phyloP scores from a whole-genome alignment of 164 flowering plant species.

The Aristolochia fimbriata region DNA sequence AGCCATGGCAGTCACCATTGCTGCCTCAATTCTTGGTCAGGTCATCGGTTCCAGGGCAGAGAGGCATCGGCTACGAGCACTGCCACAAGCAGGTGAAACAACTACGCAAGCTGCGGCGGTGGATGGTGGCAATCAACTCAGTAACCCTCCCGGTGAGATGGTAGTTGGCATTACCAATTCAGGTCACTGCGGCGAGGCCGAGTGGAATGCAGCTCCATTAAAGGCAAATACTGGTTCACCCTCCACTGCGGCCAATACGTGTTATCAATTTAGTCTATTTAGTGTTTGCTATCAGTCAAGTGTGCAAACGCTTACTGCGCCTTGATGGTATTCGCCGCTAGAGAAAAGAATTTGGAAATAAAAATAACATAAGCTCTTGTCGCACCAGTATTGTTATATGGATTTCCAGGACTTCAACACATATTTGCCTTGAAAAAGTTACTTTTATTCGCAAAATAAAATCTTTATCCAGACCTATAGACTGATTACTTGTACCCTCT shows the following conservation, averaged over 20 bases:
- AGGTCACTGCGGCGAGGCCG: constrained; percentile 22
- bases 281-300: too few relatives aligned
- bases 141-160: constrained; percentile 2
- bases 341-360: too few relatives aligned
- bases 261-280: background rate
- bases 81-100: constrained; percentile 11
- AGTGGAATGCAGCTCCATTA: constrained; percentile 36
- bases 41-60: constrained; percentile 95
- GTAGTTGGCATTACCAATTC: constrained; percentile 21
- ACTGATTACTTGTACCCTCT: too few relatives aligned
- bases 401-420: too few relatives aligned
- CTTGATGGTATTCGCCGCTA: too few relatives aligned
- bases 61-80: constrained; percentile 53
- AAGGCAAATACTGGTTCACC: constrained; percentile 9
- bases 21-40: constrained; percentile 87
- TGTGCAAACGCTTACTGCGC: too few relatives aligned
- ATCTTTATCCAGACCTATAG: too few relatives aligned
- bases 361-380: too few relatives aligned
- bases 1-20: constrained; percentile 96
- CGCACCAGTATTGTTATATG: too few relatives aligned
- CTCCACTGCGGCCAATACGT: background rate
- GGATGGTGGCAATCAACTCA: constrained; percentile 8
- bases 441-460: too few relatives aligned
- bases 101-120: background rate
- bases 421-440: too few relatives aligned